phyloP scores from a whole-genome alignment of 805 yeast genomes.

The Ogataea thermomethanolica region DNA sequence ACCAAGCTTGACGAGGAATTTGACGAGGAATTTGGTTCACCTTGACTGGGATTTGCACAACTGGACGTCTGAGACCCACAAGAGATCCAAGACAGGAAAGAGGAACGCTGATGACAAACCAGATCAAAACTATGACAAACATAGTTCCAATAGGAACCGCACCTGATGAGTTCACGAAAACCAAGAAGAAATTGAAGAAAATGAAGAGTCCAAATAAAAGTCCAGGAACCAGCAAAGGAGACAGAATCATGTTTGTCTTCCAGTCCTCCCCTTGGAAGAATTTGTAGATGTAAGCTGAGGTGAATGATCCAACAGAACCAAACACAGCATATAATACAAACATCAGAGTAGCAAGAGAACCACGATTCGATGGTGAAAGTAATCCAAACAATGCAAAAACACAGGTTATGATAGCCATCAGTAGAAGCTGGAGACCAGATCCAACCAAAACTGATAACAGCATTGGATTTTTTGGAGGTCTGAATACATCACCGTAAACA shows the following conservation, averaged over 20 bases:
- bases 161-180: constrained; percentile 79
- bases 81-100: constrained; percentile 81
- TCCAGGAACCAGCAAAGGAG: constrained; percentile 88
- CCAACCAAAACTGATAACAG: constrained; percentile 79
- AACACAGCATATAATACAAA: constrained; percentile 77
- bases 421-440: constrained; percentile 78
- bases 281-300: constrained; percentile 82
- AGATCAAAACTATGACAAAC: constrained; percentile 71
- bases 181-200: constrained; percentile 75
- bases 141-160: constrained; percentile 93
- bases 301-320: constrained; percentile 80
- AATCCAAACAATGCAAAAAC: constrained; percentile 85
- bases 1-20: constrained; percentile 88
- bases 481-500: constrained; percentile 91
- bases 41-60: constrained; percentile 59
- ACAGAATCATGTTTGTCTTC: constrained; percentile 78
- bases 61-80: constrained; percentile 59
- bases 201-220: constrained; percentile 58
- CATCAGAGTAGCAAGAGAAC: constrained; percentile 87
- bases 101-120: constrained; percentile 87
- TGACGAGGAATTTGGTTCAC: constrained; percentile 96
- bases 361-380: constrained; percentile 91
- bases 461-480: constrained; percentile 72
- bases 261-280: constrained; percentile 90
- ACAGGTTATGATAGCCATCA: constrained; percentile 71